A percentile compares a stretch with the other conserved stretches of the same genome.
Evolutionary conservation across 2,329 filamentous ascomycete species (phyloP).

Genomic region (Penicillium corylophilum): DNA sequence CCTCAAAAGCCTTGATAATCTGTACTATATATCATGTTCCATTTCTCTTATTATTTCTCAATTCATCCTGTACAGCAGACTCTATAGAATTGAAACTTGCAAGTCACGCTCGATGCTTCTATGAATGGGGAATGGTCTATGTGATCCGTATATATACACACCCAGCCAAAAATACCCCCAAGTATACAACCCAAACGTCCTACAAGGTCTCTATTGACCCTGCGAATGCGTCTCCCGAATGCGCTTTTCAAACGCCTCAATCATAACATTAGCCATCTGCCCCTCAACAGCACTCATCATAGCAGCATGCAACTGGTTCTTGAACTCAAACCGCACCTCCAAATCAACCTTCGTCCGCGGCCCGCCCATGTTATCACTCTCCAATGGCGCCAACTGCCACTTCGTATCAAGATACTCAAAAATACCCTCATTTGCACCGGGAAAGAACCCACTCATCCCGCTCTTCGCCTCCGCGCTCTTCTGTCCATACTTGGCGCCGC

Average conservation of each 20-base stretch:
- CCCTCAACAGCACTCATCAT: conserved; percentile 79
- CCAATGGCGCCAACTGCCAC: conserved; percentile 44
- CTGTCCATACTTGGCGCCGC: conserved; percentile 42
- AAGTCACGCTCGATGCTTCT: conserved; percentile 1
- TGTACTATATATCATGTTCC: conserved; percentile 28
- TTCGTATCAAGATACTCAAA: conserved; percentile 47
- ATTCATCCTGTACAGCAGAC: conserved; percentile 18
- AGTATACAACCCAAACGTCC: conserved; percentile 9
- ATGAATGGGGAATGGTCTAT: conserved; percentile 1
- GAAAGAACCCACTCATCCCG: conserved; percentile 34
- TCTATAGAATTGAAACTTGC: conserved; percentile 14
- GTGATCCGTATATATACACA: conserved; percentile 1
- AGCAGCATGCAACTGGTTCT: conserved; percentile 82
- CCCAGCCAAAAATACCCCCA: conserved; percentile 3
- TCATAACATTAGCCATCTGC: conserved; percentile 83
- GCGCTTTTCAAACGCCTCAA: conserved; percentile 85
- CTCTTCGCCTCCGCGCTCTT: conserved; percentile 65
- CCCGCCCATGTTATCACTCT: conserved; percentile 29
- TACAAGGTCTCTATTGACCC: conserved; percentile 5
- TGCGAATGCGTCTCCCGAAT: conserved; percentile 59
- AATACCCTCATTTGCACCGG: conserved; percentile 48
- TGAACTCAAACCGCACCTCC: conserved; percentile 77
- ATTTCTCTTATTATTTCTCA: conserved; percentile 6
- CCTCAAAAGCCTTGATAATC: conserved; percentile 23
- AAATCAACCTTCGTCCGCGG: conserved; percentile 71